phyloP scores from a whole-genome alignment of 192 early-diverging fungal genomes.

The Coemansia sp. region DNA sequence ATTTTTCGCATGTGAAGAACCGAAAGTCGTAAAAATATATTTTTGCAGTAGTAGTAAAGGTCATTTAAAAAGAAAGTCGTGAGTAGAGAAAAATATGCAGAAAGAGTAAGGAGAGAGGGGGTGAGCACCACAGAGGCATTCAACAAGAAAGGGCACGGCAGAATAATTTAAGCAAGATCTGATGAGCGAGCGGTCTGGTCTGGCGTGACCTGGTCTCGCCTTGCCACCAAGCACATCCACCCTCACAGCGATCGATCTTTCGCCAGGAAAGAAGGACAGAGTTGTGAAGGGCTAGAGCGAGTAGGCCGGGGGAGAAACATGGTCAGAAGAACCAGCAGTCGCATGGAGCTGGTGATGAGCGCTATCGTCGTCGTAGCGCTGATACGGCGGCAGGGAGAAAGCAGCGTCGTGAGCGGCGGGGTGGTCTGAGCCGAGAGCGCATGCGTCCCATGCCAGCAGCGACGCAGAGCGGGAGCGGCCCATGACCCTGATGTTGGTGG shows the following conservation, averaged over 20 bases:
- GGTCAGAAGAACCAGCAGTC: neutral
- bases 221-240: neutral
- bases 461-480: slow-evolving; percentile 31
- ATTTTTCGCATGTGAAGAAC: no score
- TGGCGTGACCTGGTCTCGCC: no score
- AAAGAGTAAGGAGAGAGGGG: neutral
- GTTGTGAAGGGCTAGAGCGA: neutral
- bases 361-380: slow-evolving; percentile 15
- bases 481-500: slow-evolving; percentile 40
- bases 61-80: neutral
- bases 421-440: neutral
- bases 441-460: slow-evolving; percentile 12
- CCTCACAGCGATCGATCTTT: no score
- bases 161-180: no score
- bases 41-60: no score
- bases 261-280: neutral
- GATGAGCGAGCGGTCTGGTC: no score
- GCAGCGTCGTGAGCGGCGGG: slow-evolving; percentile 2
- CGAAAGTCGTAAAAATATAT: no score
- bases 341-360: neutral
- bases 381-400: slow-evolving; percentile 31
- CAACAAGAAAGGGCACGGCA: no score
- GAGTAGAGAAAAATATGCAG: neutral
- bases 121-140: neutral
- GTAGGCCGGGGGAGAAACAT: slow-evolving; percentile 29